phyloP scores from a whole-genome alignment of 192 early-diverging fungal genomes.

The Helicostylum pulchrum region DNA sequence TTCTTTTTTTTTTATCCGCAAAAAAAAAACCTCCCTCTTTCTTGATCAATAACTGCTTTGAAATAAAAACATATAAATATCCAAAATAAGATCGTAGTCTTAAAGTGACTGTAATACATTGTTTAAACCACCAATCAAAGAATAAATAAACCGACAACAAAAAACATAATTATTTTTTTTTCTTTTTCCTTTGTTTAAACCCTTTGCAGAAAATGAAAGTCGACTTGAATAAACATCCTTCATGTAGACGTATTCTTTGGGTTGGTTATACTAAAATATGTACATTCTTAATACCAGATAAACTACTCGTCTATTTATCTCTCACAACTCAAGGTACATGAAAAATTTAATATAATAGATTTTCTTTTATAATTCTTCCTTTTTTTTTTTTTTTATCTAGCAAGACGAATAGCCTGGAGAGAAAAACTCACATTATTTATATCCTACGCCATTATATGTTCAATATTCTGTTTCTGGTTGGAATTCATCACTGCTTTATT shows the following conservation, averaged over 20 bases:
- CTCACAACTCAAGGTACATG: slow-evolving; percentile 3
- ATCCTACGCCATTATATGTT: slow-evolving; percentile 15
- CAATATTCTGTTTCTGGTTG: slow-evolving; percentile 32
- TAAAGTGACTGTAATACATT: no score
- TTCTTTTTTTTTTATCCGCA: not conserved
- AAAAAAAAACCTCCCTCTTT: not conserved
- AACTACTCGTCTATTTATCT: not conserved
- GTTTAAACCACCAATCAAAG: no score
- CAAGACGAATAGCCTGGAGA: slow-evolving; percentile 27
- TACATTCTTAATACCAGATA: slow-evolving; percentile 16
- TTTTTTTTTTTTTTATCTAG: slow-evolving; percentile 13
- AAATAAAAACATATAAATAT: no score
- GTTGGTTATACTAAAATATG: slow-evolving; percentile 13
- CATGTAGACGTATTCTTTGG: slow-evolving; percentile 17
- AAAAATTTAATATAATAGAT: not conserved
- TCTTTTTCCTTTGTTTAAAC: not conserved
- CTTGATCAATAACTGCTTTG: no score
- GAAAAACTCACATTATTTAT: slow-evolving; percentile 34
- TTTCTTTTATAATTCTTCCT: not conserved
- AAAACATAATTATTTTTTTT: slow-evolving; percentile 14
- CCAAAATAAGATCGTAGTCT: no score
- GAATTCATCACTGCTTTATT: slow-evolving; percentile 34
- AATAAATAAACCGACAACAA: no score
- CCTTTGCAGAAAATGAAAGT: no score
- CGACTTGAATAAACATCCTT: not conserved